Evolutionary conservation across 805 yeast species (phyloP).

Genomic region (Wickerhamiella dianesei): DNA sequence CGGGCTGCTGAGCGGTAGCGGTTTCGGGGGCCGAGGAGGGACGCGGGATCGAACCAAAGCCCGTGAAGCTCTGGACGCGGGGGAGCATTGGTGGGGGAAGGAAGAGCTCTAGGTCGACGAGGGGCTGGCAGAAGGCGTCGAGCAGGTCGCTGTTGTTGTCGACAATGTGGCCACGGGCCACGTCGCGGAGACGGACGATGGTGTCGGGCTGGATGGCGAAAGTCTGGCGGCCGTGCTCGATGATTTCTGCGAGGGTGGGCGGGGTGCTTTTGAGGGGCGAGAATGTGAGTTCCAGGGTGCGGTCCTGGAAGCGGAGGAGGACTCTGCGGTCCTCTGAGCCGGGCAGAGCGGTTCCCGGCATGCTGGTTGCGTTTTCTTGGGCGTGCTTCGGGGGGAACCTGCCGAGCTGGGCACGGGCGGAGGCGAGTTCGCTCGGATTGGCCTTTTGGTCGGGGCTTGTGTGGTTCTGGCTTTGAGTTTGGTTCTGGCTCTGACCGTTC

Average conservation of each 20-base stretch:
- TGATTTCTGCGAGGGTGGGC: slow-evolving; percentile 65
- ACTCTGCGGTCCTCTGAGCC: slow-evolving; percentile 18
- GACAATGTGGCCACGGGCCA: slow-evolving; percentile 23
- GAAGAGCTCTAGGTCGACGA: slow-evolving; percentile 32
- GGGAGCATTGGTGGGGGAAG: slow-evolving; percentile 21
- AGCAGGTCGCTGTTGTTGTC: slow-evolving; percentile 37
- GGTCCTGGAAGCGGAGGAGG: slow-evolving; percentile 22
- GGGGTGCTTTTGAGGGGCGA: slow-evolving; percentile 55
- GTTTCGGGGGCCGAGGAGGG: background rate
- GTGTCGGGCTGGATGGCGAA: slow-evolving; percentile 39
- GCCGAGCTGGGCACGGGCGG: background rate
- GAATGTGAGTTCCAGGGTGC: slow-evolving; percentile 46
- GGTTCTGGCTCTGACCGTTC: no score
- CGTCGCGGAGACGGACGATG: slow-evolving; percentile 28
- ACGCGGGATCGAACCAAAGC: background rate
- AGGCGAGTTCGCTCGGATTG: background rate
- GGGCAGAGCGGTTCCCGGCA: slow-evolving; percentile 2
- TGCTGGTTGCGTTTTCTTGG: background rate
- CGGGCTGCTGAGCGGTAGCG: no score
- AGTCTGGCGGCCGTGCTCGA: slow-evolving; percentile 62
- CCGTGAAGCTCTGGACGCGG: background rate
- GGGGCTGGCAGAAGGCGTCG: slow-evolving; percentile 30
- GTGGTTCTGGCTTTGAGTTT: no score
- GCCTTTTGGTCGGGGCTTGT: no score
- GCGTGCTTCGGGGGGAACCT: background rate